phyloP scores from a whole-genome alignment of 768 basidiomycete species.

The Strobilomyces confusus region DNA sequence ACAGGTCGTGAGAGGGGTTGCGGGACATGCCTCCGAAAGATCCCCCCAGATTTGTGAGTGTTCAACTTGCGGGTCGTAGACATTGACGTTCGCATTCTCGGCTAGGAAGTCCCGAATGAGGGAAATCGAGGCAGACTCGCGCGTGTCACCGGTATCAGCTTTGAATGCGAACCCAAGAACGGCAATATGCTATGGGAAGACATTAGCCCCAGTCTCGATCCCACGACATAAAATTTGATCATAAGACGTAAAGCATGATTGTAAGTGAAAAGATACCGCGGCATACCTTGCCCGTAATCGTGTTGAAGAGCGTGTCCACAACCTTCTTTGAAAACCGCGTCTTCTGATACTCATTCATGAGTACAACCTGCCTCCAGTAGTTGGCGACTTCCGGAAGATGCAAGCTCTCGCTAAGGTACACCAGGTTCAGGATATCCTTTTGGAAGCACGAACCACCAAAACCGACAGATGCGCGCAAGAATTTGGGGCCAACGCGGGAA shows the following conservation, averaged over 20 bases:
- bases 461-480: constrained; percentile 92
- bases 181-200: constrained; percentile 67
- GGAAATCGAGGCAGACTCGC: constrained; percentile 94
- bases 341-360: constrained; percentile 99
- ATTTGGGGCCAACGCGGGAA: constrained; percentile 89
- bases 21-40: constrained; percentile 65
- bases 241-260: not conserved
- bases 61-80: constrained; percentile 91
- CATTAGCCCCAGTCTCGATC: constrained; percentile 3
- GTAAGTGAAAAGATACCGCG: not conserved
- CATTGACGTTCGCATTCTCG: constrained; percentile 79
- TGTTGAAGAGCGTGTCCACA: constrained; percentile 97
- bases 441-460: constrained; percentile 99
- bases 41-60: constrained; percentile 86
- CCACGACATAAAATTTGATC: constrained; percentile 1
- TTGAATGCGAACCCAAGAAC: constrained; percentile 99
- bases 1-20: constrained; percentile 63
- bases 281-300: constrained; percentile 87
- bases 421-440: constrained; percentile 98
- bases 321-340: constrained; percentile 91
- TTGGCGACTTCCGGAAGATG: constrained; percentile 96
- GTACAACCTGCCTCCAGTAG: constrained; percentile 96
- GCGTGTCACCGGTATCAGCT: constrained; percentile 98
- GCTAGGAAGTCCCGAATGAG: constrained; percentile 90
- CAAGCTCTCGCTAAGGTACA: constrained; percentile 91